phyloP scores from a whole-genome alignment of 73 alveolate genomes.

The Paramecium biaurelia region DNA sequence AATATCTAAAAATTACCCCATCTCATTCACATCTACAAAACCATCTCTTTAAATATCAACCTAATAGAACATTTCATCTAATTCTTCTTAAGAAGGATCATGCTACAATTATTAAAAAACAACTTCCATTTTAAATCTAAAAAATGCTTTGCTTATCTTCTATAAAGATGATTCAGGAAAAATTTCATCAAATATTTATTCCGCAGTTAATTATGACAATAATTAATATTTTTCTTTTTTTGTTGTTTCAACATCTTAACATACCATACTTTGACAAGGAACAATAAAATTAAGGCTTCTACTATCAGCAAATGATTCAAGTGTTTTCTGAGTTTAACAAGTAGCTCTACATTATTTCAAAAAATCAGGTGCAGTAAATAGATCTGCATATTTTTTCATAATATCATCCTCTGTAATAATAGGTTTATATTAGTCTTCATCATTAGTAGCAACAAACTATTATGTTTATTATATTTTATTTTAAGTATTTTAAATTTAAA shows the following conservation, averaged over 20 bases:
- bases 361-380: conserved; percentile 38
- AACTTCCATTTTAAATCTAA: conserved; percentile 26
- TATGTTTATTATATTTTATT: neutral
- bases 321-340: neutral
- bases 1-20: neutral
- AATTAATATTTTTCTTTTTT: neutral
- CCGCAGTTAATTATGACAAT: neutral
- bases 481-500: neutral
- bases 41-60: neutral
- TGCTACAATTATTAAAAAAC: neutral
- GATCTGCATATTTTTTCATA: conserved; percentile 48
- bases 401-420: conserved; percentile 19
- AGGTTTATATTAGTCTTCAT: neutral
- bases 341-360: conserved; percentile 43
- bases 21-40: neutral
- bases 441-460: neutral
- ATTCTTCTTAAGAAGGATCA: conserved; percentile 6
- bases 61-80: neutral
- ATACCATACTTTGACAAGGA: conserved; percentile 34
- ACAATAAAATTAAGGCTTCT: conserved; percentile 4
- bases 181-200: neutral
- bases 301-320: neutral
- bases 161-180: conserved; percentile 1
- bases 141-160: conserved; percentile 20
- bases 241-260: neutral